Percentiles rank a stretch among this genome's conserved stretches.
Evolutionary conservation across 345 rosid genomes (phyloP).

Genomic region (Gossypium arboreum): DNA sequence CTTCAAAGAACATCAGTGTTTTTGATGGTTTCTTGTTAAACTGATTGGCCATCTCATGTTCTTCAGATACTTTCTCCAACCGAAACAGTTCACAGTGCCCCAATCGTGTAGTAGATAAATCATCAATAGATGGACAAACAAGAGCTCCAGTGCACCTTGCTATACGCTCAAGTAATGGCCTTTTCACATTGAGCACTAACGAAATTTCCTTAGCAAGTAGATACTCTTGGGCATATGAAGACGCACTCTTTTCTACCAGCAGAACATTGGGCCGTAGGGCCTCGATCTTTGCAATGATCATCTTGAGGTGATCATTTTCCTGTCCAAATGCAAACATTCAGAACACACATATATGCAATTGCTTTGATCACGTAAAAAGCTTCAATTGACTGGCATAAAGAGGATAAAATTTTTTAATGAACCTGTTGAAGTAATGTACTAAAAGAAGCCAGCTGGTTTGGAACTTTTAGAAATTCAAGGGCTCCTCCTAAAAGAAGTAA

Average conservation of each 20-base stretch:
- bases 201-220: slow-evolving; percentile 88
- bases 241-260: slow-evolving; percentile 91
- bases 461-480: slow-evolving; percentile 77
- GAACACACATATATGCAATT: not conserved
- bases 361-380: not conserved
- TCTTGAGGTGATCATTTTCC: slow-evolving; percentile 91
- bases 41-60: slow-evolving; percentile 63
- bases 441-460: slow-evolving; percentile 85
- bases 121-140: slow-evolving; percentile 66
- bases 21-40: slow-evolving; percentile 69
- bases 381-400: slow-evolving; percentile 1
- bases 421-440: slow-evolving; percentile 88
- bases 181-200: slow-evolving; percentile 83
- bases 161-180: slow-evolving; percentile 75
- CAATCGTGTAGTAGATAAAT: slow-evolving; percentile 49
- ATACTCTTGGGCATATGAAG: slow-evolving; percentile 78
- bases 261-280: slow-evolving; percentile 88
- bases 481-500: slow-evolving; percentile 89
- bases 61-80: slow-evolving; percentile 69
- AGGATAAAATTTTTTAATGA: slow-evolving; percentile 16
- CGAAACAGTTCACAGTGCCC: slow-evolving; percentile 90
- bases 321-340: slow-evolving; percentile 29
- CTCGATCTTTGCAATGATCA: slow-evolving; percentile 75
- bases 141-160: slow-evolving; percentile 88
- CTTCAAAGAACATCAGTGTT: slow-evolving; percentile 98